Evolutionary conservation across 1,284 basidiomycete genomes (phyloP).

Genomic region (Ceratobasidium sp.): DNA sequence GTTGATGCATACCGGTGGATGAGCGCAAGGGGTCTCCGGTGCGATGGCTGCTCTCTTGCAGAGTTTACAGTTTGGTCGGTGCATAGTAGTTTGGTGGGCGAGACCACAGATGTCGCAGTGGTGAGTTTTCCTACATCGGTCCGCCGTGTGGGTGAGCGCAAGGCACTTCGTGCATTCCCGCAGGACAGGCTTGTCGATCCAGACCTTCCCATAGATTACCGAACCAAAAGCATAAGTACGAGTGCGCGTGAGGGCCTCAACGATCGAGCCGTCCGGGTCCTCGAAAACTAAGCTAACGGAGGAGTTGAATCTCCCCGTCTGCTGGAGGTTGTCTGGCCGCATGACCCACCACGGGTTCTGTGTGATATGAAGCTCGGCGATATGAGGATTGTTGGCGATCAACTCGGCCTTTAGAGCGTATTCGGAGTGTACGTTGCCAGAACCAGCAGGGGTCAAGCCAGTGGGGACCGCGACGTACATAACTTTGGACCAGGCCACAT

Average conservation of each 20-base stretch:
- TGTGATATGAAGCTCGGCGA: not conserved
- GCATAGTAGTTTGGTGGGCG: not conserved
- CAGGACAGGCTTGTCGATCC: not conserved
- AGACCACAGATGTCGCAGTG: not conserved
- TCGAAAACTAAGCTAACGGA: not conserved
- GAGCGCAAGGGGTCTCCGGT: not conserved
- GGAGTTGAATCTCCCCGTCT: no score
- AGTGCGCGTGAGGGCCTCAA: not conserved
- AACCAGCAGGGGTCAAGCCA: not conserved
- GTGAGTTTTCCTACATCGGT: not conserved
- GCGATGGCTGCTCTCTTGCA: not conserved
- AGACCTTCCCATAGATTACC: not conserved
- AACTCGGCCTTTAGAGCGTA: not conserved
- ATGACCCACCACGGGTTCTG: not conserved
- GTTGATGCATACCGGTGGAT: not conserved
- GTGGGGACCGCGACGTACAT: not conserved
- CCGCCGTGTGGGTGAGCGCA: not conserved
- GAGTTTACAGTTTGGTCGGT: not conserved
- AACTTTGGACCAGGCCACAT: slow-evolving; percentile 10
- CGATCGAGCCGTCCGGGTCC: slow-evolving; percentile 3
- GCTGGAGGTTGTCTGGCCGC: not conserved
- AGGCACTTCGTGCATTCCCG: not conserved
- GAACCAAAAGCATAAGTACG: not conserved
- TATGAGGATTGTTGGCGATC: not conserved
- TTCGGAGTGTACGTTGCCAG: not conserved